Evolutionary conservation across 1,139 yeast species (phyloP).

Genomic region (Hemisphaericaspora subhashii): DNA sequence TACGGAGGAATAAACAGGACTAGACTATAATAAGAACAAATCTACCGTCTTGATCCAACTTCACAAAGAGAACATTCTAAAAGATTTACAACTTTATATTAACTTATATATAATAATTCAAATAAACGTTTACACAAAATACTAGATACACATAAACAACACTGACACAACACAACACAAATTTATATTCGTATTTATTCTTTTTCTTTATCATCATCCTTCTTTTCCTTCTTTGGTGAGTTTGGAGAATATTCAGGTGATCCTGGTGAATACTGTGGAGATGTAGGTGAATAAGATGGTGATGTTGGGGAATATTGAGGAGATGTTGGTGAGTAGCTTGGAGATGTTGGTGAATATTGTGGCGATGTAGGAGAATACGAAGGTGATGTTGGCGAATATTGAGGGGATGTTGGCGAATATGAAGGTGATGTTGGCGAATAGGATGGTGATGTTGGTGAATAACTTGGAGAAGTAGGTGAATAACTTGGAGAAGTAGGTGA

Average conservation of each 20-base stretch:
- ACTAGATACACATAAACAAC: constrained; percentile 2
- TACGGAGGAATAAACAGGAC: not conserved
- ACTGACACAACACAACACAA: not conserved
- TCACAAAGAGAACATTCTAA: not conserved
- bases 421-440: constrained; percentile 75
- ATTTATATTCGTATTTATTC: too few relatives aligned
- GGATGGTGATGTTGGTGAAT: constrained; percentile 69
- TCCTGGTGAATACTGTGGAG: constrained; percentile 61
- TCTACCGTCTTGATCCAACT: too few relatives aligned
- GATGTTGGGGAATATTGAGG: constrained; percentile 54
- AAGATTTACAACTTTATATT: not conserved
- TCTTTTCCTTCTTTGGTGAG: constrained; percentile 11
- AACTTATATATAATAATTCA: constrained; percentile 4
- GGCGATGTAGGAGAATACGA: constrained; percentile 65
- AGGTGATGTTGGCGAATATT: constrained; percentile 53
- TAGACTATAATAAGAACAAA: too few relatives aligned
- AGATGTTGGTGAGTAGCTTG: constrained; percentile 60
- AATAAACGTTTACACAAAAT: constrained; percentile 1
- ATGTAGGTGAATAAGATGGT: constrained; percentile 45
- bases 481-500: constrained; percentile 62
- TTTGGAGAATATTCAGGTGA: constrained; percentile 51
- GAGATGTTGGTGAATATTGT: constrained; percentile 60
- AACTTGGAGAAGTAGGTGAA: constrained; percentile 73
- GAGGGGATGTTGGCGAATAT: constrained; percentile 75
- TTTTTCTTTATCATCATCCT: constrained; percentile 12